Evolutionary conservation across 495 filamentous ascomycete genomes (phyloP), one percentile per base, ranked within the genome.

Genomic region (Penicillium dipodomyicola): DNA sequence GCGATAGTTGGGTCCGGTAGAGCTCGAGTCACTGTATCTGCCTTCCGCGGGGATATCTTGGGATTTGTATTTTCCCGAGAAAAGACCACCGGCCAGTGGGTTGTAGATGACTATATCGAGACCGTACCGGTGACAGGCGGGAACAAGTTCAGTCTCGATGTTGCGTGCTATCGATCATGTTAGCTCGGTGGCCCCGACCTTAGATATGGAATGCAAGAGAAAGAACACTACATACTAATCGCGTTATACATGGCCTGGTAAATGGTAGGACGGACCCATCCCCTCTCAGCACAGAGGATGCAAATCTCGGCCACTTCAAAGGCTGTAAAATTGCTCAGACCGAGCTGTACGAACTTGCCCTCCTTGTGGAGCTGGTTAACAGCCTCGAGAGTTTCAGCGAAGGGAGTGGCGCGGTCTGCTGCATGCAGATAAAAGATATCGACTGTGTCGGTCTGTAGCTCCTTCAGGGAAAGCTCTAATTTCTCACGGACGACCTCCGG

Each of bases 381-480:
- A 39, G 83, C 87, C 55, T 84, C 77, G 30, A 96, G 80, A 0
- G 92, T 93, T 61, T 92, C 88, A 4, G 83, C 82, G 64, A 95
- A 96, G 10, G 88, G 88, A 4, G 85, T 82, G 0, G 80, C 82
- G 8, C 90, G 83, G 69, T 96, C 92, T 4, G 92, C 80, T 4
- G 90, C 91, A 70, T 96, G 92, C 9, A 96, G 78, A 59, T 96
- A 96, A 71, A 89, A 88, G 48, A 96, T 89, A 67, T 97, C 93
- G 0, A 96, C 88, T 47, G 75, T 78, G 45, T 95, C 83, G 1
- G 89, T 86, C 9, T 82, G 82, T 30, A 96, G 70, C 67, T 92
- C 89, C 57, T 77, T 83, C 56, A 96, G 70, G 17, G 83, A 87
- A 15, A 67, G 80, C 53, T 87, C 80, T 20, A 92, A 69, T 4